Conservation (phyloP, 1,139 yeast species). For the Sugiyamaella neomexicana region DNA sequence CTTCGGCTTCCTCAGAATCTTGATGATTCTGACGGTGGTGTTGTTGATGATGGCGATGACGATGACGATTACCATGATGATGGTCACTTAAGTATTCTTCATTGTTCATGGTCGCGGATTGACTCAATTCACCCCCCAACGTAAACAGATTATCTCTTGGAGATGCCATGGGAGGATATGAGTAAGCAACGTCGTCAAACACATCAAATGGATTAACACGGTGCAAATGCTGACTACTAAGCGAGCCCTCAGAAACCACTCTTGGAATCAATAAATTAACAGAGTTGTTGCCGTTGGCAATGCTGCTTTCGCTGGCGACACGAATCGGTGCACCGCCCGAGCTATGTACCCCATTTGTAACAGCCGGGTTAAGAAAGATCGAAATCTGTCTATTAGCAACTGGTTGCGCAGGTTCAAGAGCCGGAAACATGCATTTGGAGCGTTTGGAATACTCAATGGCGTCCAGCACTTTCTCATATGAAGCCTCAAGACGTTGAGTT, state of each 20-base stretch:
- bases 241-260: conserved; percentile 11
- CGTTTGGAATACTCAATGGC: conserved; percentile 25
- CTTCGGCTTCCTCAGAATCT: background rate
- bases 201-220: conserved; percentile 62
- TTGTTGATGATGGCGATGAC: no score
- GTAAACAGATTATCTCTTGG: conserved; percentile 20
- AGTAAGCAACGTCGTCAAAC: conserved; percentile 73
- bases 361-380: conserved; percentile 44
- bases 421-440: conserved; percentile 23
- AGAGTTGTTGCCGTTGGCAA: background rate
- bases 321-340: conserved; percentile 14
- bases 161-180: conserved; percentile 39
- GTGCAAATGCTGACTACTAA: conserved; percentile 17
- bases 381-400: conserved; percentile 51
- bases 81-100: background rate
- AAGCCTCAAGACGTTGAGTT: conserved; percentile 29
- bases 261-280: conserved; percentile 8
- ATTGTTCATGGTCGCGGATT: background rate
- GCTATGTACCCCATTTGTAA: conserved; percentile 12
- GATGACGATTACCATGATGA: background rate
- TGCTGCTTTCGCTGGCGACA: conserved; percentile 10
- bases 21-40: background rate
- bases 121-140: conserved; percentile 3
- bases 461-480: conserved; percentile 30
- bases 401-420: conserved; percentile 51